phyloP scores from a whole-genome alignment of 805 yeast species.

The Pichia eremophila region DNA sequence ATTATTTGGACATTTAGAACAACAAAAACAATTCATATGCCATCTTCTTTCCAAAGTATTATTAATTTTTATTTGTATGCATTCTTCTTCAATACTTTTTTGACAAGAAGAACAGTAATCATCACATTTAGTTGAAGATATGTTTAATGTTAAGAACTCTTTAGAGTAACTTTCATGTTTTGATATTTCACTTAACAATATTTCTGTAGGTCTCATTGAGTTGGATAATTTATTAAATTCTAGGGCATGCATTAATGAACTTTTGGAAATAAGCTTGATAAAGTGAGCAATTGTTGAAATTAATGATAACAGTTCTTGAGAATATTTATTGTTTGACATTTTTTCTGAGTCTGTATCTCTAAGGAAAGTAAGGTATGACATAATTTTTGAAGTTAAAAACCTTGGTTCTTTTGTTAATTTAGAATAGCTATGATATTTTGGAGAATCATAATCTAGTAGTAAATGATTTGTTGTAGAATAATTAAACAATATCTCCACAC shows the following conservation, averaged over 20 bases:
- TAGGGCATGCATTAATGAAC: constrained; percentile 72
- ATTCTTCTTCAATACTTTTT: constrained; percentile 76
- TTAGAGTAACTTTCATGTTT: constrained; percentile 33
- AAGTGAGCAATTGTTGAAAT: constrained; percentile 92
- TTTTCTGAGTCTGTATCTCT: constrained; percentile 42
- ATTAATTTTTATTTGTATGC: constrained; percentile 42
- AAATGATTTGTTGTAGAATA: constrained; percentile 10
- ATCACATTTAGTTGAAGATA: constrained; percentile 49
- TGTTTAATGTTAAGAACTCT: constrained; percentile 21
- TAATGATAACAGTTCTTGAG: constrained; percentile 65
- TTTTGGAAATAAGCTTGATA: constrained; percentile 72
- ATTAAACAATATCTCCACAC: constrained; percentile 45
- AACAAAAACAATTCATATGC: constrained; percentile 71
- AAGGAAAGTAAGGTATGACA: constrained; percentile 77
- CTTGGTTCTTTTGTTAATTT: constrained; percentile 58
- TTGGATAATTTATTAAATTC: constrained; percentile 49
- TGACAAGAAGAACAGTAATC: constrained; percentile 69
- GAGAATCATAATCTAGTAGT: constrained; percentile 11
- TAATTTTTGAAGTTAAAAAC: constrained; percentile 78
- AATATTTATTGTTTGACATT: constrained; percentile 30
- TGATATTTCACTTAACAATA: constrained; percentile 47
- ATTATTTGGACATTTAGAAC: constrained; percentile 42
- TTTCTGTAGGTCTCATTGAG: constrained; percentile 52
- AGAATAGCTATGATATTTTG: constrained; percentile 24
- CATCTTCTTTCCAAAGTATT: constrained; percentile 46